A percentile compares a stretch with the other conserved stretches of the same genome.
Conservation (phyloP, 1,284 basidiomycete species). For the Anthracocystis panici-leucophaei region DNA sequence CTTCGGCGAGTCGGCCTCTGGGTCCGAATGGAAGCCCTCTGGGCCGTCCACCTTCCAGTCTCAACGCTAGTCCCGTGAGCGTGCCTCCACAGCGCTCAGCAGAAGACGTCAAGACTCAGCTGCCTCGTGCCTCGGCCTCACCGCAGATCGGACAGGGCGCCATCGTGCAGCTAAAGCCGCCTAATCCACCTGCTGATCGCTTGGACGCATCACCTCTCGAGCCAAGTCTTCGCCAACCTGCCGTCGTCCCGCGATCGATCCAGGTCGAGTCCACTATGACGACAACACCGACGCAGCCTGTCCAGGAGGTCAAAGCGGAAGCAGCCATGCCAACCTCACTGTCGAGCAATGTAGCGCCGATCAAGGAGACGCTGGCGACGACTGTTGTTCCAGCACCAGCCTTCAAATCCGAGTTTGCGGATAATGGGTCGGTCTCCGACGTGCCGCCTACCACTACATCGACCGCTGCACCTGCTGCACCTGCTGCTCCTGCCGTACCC, state of each 20-base stretch:
- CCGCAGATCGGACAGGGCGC: slow-evolving; percentile 2
- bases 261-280: background rate
- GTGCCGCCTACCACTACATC: background rate
- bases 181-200: background rate
- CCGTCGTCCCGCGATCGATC: background rate
- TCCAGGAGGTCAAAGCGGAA: slow-evolving; percentile 15
- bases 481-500: background rate
- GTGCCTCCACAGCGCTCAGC: slow-evolving; percentile 8
- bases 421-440: background rate
- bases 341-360: background rate
- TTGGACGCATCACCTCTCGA: slow-evolving; percentile 19
- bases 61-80: slow-evolving; percentile 34
- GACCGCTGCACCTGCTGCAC: background rate
- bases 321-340: slow-evolving; percentile 1
- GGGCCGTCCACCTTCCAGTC: slow-evolving; percentile 27
- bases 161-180: background rate
- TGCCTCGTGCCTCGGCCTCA: slow-evolving; percentile 2
- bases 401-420: background rate
- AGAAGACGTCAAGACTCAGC: slow-evolving; percentile 13
- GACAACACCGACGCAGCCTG: background rate
- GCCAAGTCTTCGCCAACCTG: slow-evolving; percentile 18
- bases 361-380: background rate
- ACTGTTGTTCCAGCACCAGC: background rate
- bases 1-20: slow-evolving; percentile 56
- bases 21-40: slow-evolving; percentile 45